These are phyloP conservation scores for Fragilariopsis cylindrus DNA, from an alignment of 108 stramenopile genomes.

Conservation along the genomic window DNA sequence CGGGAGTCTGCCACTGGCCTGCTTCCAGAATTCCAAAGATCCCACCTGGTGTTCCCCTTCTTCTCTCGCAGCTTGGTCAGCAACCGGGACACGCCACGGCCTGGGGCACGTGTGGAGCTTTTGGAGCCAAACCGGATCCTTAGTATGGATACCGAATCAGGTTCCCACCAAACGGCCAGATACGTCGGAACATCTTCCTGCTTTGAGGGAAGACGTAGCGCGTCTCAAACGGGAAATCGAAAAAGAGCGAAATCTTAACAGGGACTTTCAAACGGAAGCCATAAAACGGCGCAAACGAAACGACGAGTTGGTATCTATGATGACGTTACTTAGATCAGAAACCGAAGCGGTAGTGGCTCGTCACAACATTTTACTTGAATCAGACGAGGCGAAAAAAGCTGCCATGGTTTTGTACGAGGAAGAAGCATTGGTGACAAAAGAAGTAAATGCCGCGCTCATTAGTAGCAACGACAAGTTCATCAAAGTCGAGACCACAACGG, in stretches of 20 bases:
- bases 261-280: slow-evolving; percentile 58
- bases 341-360: slow-evolving; percentile 85
- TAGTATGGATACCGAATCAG: slow-evolving; percentile 61
- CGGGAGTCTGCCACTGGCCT: slow-evolving; percentile 56
- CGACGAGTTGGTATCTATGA: slow-evolving; percentile 80
- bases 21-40: slow-evolving; percentile 64
- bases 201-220: slow-evolving; percentile 47
- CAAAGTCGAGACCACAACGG: not conserved
- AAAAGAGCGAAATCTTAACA: slow-evolving; percentile 54
- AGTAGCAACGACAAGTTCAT: slow-evolving; percentile 2
- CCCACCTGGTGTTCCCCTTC: slow-evolving; percentile 74
- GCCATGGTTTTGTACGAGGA: slow-evolving; percentile 49
- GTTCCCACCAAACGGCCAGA: slow-evolving; percentile 40
- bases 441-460: slow-evolving; percentile 11
- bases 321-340: slow-evolving; percentile 81
- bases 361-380: slow-evolving; percentile 78
- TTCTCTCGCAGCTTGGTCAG: slow-evolving; percentile 63
- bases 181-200: slow-evolving; percentile 33
- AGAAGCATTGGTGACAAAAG: slow-evolving; percentile 7
- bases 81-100: slow-evolving; percentile 66
- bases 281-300: slow-evolving; percentile 46
- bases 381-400: slow-evolving; percentile 60
- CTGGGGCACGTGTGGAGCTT: slow-evolving; percentile 48
- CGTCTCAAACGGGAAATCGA: slow-evolving; percentile 59
- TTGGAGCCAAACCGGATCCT: slow-evolving; percentile 37